A percentile compares a stretch with the other conserved stretches of the same genome.
Conservation (phyloP, 2,329 filamentous ascomycete genomes). For the Aureobasidium sp. region DNA sequence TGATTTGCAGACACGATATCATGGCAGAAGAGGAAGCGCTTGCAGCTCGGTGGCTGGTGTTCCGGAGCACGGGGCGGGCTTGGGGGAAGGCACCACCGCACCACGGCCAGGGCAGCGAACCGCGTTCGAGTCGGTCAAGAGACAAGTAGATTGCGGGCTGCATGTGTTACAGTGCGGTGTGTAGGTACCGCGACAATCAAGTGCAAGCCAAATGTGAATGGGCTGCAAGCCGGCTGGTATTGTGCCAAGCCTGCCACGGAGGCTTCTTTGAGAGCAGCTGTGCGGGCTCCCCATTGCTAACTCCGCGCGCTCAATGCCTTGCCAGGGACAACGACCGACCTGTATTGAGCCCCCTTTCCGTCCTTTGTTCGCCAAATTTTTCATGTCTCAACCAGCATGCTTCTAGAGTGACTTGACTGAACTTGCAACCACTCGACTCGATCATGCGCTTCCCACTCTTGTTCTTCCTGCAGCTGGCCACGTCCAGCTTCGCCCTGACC, state of each 20-base stretch:
- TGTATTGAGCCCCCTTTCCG: conserved; percentile 10
- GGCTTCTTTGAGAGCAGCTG: neutral
- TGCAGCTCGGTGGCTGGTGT: conserved; percentile 10
- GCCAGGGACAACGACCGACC: neutral
- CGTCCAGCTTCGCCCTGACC: conserved; percentile 6
- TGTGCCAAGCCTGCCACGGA: neutral
- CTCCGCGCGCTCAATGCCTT: neutral
- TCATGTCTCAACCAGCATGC: conserved; percentile 4
- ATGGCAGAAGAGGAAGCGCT: conserved; percentile 2
- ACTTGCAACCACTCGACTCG: neutral
- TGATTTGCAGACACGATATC: conserved; percentile 5
- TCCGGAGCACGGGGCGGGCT: conserved; percentile 4
- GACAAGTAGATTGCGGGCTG: neutral
- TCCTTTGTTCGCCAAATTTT: conserved; percentile 1
- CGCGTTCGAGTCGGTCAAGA: neutral
- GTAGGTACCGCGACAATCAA: too few relatives aligned
- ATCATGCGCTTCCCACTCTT: conserved; percentile 10
- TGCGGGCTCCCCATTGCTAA: neutral
- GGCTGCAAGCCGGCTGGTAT: too few relatives aligned
- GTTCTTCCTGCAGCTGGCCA: conserved; percentile 5
- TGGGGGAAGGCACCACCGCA: neutral
- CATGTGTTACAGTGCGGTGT: neutral
- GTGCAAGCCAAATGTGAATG: too few relatives aligned
- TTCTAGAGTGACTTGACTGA: neutral
- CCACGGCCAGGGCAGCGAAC: conserved; percentile 1